These are phyloP conservation scores for Fusarium beomiforme DNA, from an alignment of 2,329 filamentous ascomycete species.

Conservation along the genomic window DNA sequence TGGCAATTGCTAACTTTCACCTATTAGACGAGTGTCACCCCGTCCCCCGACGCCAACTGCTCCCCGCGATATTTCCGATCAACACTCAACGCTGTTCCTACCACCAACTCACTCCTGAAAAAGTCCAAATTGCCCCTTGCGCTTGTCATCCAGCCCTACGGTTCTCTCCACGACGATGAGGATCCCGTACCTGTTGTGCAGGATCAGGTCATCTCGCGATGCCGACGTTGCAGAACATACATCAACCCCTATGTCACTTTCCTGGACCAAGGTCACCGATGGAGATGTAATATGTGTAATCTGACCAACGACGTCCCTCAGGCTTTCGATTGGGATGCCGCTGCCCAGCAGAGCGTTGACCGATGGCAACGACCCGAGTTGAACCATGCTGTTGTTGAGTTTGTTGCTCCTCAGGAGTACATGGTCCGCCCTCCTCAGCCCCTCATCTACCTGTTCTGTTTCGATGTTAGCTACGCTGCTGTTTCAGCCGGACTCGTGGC, in stretches of 20 bases:
- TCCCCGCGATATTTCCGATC: conserved; percentile 94
- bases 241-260: conserved; percentile 98
- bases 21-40: conserved; percentile 83
- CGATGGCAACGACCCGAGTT: conserved; percentile 92
- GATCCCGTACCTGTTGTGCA: conserved; percentile 91
- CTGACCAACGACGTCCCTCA: conserved; percentile 99
- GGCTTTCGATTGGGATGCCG: conserved; percentile 97
- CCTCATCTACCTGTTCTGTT: conserved; percentile 92
- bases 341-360: conserved; percentile 89
- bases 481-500: conserved; percentile 91
- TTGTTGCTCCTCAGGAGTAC: conserved; percentile 97
- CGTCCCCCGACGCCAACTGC: conserved; percentile 91
- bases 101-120: conserved; percentile 91
- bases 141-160: conserved; percentile 95
- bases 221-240: conserved; percentile 93
- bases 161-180: conserved; percentile 89
- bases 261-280: conserved; percentile 94
- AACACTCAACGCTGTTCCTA: conserved; percentile 92
- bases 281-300: conserved; percentile 99
- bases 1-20: conserved; percentile 50
- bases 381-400: conserved; percentile 97
- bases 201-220: conserved; percentile 97
- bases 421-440: conserved; percentile 98
- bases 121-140: conserved; percentile 97
- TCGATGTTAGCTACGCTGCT: conserved; percentile 92